Evolutionary conservation across 192 early-diverging fungal species (phyloP).

Genomic region (Podila verticillata): DNA sequence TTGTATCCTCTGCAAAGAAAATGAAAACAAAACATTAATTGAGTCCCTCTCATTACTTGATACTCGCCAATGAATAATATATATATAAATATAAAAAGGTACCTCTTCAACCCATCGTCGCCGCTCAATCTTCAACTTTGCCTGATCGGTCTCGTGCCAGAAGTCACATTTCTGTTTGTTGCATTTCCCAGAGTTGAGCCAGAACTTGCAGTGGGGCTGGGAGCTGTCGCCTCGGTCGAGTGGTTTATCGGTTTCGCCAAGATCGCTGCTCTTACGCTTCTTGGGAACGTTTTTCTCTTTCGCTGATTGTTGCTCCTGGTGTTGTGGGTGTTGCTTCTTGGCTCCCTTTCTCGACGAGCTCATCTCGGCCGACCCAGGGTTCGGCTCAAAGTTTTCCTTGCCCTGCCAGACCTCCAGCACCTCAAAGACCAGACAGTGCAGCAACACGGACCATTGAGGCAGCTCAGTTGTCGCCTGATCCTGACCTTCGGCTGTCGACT

Average conservation of each 20-base stretch:
- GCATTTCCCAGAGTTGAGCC: constrained; percentile 48
- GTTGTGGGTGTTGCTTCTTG: neutral
- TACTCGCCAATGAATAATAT: neutral
- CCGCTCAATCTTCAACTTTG: constrained; percentile 32
- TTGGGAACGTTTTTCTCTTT: constrained; percentile 17
- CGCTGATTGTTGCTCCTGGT: neutral
- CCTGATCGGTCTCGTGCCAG: constrained; percentile 41
- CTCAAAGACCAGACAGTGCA: constrained; percentile 42
- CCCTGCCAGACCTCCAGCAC: constrained; percentile 35
- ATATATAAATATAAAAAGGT: too few relatives aligned
- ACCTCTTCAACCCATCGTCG: constrained; percentile 42
- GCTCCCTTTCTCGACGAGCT: neutral
- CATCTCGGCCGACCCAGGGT: constrained; percentile 19
- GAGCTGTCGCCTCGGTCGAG: constrained; percentile 15
- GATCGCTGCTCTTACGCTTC: neutral
- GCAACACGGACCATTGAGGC: constrained; percentile 20
- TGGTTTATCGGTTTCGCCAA: neutral
- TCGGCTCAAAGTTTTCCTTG: constrained; percentile 31
- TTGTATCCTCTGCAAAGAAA: constrained; percentile 37
- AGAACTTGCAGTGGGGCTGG: constrained; percentile 49
- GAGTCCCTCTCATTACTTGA: too few relatives aligned
- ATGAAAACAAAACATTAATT: neutral
- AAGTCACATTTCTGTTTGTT: constrained; percentile 36
- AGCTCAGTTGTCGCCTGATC: neutral
- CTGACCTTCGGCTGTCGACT: neutral